Conservation (phyloP, 176 grass and related monocot species). For the Oryza punctata region DNA sequence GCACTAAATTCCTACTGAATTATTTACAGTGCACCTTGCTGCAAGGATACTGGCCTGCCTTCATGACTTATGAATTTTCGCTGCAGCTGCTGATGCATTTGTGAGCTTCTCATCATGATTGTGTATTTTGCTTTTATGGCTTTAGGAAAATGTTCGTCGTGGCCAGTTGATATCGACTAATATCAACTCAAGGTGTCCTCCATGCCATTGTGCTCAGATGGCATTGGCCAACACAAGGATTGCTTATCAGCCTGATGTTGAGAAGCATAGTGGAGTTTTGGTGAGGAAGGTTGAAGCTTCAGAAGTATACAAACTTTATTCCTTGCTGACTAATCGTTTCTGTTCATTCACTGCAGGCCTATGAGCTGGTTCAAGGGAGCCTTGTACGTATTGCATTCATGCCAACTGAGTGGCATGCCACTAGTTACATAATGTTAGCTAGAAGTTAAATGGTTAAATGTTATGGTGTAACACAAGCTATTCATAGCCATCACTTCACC, state of each 20-base stretch:
- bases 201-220: constrained; percentile 55
- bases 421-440: constrained; percentile 11
- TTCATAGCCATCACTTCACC: not conserved
- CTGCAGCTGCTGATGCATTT: not conserved
- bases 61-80: not conserved
- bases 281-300: constrained; percentile 46
- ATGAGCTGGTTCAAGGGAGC: constrained; percentile 89
- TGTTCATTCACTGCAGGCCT: constrained; percentile 62
- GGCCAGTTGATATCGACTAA: constrained; percentile 33
- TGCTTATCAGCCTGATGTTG: constrained; percentile 42
- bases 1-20: not conserved
- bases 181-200: constrained; percentile 43
- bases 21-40: not conserved
- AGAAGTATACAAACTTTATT: not conserved
- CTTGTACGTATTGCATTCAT: constrained; percentile 62
- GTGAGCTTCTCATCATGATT: not conserved
- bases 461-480: not conserved
- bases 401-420: not conserved
- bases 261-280: constrained; percentile 65
- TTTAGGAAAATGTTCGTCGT: constrained; percentile 43
- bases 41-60: not conserved
- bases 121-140: constrained; percentile 13
- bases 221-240: constrained; percentile 55
- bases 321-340: constrained; percentile 15
- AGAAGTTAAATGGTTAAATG: not conserved